Evolutionary conservation across 1,139 yeast genomes (phyloP).

Genomic region (Pichia sp.): DNA sequence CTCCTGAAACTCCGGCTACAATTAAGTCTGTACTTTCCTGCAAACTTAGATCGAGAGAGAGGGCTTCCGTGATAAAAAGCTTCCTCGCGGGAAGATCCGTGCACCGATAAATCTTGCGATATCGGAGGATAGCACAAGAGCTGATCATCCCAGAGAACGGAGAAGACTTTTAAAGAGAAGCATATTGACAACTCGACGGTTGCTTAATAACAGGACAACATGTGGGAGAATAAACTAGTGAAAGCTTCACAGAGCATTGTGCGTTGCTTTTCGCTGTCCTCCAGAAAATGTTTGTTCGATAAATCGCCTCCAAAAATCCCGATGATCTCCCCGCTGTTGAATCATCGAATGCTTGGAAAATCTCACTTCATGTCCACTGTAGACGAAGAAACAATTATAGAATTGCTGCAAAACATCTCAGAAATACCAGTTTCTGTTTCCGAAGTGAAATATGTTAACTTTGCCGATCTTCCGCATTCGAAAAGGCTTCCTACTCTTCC

Average conservation of each 20-base stretch:
- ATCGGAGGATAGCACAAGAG: background rate
- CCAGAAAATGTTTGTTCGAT: background rate
- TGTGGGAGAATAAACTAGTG: background rate
- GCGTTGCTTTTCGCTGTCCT: background rate
- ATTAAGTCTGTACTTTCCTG: background rate
- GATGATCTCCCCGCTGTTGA: conserved; percentile 13
- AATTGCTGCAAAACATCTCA: conserved; percentile 20
- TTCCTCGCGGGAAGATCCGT: background rate
- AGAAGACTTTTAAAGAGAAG: too few species aligned
- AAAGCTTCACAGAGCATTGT: background rate
- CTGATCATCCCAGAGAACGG: background rate
- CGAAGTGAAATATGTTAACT: conserved; percentile 19
- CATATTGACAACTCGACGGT: too few species aligned
- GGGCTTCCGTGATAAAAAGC: background rate
- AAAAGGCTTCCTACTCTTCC: conserved; percentile 22
- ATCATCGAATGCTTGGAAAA: conserved; percentile 14
- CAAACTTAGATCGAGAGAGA: background rate
- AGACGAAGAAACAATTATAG: conserved; percentile 22
- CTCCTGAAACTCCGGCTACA: background rate
- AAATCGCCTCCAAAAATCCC: conserved; percentile 5
- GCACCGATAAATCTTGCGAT: background rate
- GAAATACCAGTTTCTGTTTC: conserved; percentile 21
- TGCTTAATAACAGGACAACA: too few species aligned
- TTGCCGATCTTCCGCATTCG: conserved; percentile 18
- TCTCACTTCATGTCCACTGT: conserved; percentile 13